These are phyloP conservation scores for Chlorella sp. DNA, from an alignment of 139 green algal genomes.

Conservation along the genomic window DNA sequence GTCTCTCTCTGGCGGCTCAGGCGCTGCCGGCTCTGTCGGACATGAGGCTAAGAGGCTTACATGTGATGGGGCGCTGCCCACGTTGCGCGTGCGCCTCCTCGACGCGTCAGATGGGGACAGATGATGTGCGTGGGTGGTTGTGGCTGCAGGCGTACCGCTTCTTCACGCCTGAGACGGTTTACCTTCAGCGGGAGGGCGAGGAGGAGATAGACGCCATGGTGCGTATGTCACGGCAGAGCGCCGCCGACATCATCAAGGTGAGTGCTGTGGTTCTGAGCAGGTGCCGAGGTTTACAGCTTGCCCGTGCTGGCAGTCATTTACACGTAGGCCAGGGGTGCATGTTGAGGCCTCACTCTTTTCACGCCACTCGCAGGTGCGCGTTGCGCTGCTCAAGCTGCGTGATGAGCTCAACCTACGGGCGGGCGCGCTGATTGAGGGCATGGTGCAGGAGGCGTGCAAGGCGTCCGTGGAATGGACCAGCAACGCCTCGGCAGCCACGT, in stretches of 20 bases:
- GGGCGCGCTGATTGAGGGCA: background rate
- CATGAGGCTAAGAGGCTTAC: too few species aligned
- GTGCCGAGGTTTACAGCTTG: too few species aligned
- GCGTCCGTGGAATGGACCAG: too few species aligned
- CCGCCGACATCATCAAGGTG: constrained; percentile 4
- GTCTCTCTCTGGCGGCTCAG: too few species aligned
- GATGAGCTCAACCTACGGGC: background rate
- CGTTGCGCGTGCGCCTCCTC: background rate
- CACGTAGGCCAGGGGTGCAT: too few species aligned
- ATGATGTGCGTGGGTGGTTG: too few species aligned
- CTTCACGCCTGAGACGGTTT: constrained; percentile 14
- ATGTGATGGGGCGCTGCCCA: background rate
- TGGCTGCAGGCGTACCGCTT: constrained; percentile 23
- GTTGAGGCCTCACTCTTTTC: too few species aligned
- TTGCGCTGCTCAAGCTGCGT: background rate
- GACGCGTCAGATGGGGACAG: too few species aligned
- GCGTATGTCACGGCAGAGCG: background rate
- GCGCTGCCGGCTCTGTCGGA: too few species aligned
- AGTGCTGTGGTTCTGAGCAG: background rate
- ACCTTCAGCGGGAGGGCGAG: background rate
- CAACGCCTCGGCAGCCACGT: too few species aligned
- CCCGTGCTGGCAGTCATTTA: too few species aligned
- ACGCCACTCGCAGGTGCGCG: background rate
- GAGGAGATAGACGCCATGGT: constrained; percentile 9
- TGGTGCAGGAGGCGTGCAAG: background rate